Evolutionary conservation across 805 yeast species (phyloP), one percentile per base, ranked within the genome.

Genomic region (Torulaspora quercuum): DNA sequence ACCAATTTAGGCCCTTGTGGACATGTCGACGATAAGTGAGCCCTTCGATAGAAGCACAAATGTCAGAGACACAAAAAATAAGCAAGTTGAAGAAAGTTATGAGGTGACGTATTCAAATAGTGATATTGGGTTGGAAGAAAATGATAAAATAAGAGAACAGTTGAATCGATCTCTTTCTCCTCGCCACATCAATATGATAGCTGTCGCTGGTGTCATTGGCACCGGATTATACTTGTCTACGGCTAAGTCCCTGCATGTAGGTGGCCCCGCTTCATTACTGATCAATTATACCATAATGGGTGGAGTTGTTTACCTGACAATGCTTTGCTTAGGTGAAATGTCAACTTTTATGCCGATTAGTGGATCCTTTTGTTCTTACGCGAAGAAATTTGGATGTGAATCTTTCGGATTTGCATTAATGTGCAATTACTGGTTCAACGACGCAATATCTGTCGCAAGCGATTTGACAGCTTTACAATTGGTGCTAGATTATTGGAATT

Each of bases 181-280:
- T 27, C 70, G 89, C 53, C 90, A 84, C 57, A 61, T 84, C 48
- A 78, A 80, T 42, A 79, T 82, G 86, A 84, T 84, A 63, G 84
- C 88, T 26, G 68, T 82, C 43, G 89, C 86, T 38, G 86, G 87
- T 21, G 72, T 81, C 40, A 81, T 82, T 46, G 89, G 90, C 48
- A 76, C 86, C 5, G 83, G 83, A 48, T 60, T 78, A 20, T 78
- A 75, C 52, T 63, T 78, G 22, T 74, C 78, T 24, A 63, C 75
- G 0, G 79, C 80, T 13, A 67, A 65, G 25, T 65, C 78, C 7
- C 60, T 77, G 35, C 63, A 66, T 18, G 59, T 46, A 7, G 78
- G 76, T 29, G 78, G 79, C 6, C 76, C 78, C 8, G 75, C 72
- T 4, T 68, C 78, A 3, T 55, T 76, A 50, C 56, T 77, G 27